Evolutionary conservation across 495 filamentous ascomycete species (phyloP).

Genomic region (Parachaetomium inaequale): DNA sequence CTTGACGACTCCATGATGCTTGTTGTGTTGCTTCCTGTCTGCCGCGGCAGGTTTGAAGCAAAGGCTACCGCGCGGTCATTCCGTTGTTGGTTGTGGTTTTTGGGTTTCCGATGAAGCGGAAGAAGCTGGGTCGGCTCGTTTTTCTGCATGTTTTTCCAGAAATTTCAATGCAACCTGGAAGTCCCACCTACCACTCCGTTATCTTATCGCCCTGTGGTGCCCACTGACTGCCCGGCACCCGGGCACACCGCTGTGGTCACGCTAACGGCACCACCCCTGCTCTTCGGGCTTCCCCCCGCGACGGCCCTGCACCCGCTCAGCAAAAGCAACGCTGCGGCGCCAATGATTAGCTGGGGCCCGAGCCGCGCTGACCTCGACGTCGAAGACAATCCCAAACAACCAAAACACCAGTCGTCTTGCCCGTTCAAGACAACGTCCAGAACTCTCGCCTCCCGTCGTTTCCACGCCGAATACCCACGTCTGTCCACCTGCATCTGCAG

Average conservation of each 20-base stretch:
- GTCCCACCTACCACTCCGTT: slow-evolving; percentile 13
- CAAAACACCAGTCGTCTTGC: neutral
- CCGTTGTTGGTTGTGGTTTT: slow-evolving; percentile 9
- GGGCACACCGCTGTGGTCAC: neutral
- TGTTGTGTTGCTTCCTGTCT: slow-evolving; percentile 20
- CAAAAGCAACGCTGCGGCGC: slow-evolving; percentile 15
- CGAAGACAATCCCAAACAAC: slow-evolving; percentile 1
- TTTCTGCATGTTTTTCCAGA: slow-evolving; percentile 7
- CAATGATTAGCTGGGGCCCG: slow-evolving; percentile 6
- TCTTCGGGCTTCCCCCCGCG: neutral
- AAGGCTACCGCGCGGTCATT: slow-evolving; percentile 28
- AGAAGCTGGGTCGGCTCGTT: slow-evolving; percentile 6
- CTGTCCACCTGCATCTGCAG: slow-evolving; percentile 11
- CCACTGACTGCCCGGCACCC: neutral
- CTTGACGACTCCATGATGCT: slow-evolving; percentile 64
- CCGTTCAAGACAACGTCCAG: neutral
- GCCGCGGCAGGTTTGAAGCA: slow-evolving; percentile 21
- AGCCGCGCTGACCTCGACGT: slow-evolving; percentile 3
- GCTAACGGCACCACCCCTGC: neutral
- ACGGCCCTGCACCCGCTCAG: slow-evolving; percentile 1
- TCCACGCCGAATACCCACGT: neutral
- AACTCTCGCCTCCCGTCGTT: neutral
- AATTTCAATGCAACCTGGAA: slow-evolving; percentile 11
- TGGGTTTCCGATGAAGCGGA: slow-evolving; percentile 15
- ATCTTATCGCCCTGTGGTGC: slow-evolving; percentile 22